Conservation (phyloP, 2,329 filamentous ascomycete species). For the Xylariales sp. region DNA sequence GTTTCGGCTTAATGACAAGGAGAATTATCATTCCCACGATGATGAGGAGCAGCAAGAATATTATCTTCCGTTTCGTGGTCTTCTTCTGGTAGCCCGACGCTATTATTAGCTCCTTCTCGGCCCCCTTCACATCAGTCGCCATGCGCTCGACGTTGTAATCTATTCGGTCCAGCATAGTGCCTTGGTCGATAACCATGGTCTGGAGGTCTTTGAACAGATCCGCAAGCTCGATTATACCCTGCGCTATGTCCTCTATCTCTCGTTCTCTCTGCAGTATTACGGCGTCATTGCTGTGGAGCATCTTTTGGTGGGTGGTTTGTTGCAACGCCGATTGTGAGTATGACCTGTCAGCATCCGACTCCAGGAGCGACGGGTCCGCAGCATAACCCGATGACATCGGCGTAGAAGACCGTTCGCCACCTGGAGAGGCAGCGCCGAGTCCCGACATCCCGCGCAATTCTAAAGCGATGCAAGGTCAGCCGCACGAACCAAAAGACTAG, state of each 20-base stretch:
- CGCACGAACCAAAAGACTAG: background rate
- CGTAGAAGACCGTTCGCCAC: constrained; percentile 50
- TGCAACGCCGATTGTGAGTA: constrained; percentile 88
- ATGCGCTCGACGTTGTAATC: constrained; percentile 98
- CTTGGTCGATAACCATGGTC: constrained; percentile 90
- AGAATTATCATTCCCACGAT: constrained; percentile 85
- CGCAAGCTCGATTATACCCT: constrained; percentile 94
- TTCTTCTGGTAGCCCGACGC: constrained; percentile 85
- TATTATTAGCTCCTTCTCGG: constrained; percentile 86
- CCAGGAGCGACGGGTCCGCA: constrained; percentile 78
- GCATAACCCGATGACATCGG: constrained; percentile 54
- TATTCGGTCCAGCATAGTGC: constrained; percentile 86
- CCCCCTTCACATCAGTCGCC: constrained; percentile 87
- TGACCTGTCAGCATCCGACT: constrained; percentile 88
- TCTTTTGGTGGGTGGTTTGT: constrained; percentile 58
- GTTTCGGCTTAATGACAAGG: constrained; percentile 74
- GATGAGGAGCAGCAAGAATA: constrained; percentile 79
- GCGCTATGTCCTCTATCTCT: constrained; percentile 96
- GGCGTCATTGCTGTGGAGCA: constrained; percentile 71
- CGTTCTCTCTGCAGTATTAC: constrained; percentile 88
- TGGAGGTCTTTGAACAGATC: constrained; percentile 97
- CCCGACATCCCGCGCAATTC: constrained; percentile 72
- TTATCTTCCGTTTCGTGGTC: constrained; percentile 87
- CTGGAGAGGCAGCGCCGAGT: constrained; percentile 43
- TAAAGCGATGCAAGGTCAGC: constrained; percentile 30